These are phyloP conservation scores for Globisporangium okanoganense DNA, from an alignment of 352 stramenopile genomes.

Conservation along the genomic window DNA sequence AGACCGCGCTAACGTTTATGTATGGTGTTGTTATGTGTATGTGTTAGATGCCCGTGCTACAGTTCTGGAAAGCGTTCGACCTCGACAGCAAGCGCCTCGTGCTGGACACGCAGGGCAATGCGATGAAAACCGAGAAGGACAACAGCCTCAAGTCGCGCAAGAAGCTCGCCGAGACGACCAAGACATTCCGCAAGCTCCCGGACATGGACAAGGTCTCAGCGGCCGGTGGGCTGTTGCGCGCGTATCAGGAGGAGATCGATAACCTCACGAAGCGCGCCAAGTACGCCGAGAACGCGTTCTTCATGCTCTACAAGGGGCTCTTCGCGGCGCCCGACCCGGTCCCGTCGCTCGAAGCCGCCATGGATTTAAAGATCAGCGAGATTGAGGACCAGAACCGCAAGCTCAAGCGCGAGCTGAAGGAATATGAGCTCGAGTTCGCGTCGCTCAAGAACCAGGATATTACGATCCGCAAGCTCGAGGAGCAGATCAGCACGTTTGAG, in stretches of 20 bases:
- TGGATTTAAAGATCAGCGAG: slow-evolving; percentile 61
- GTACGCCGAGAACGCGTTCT: slow-evolving; percentile 88
- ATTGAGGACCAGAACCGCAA: slow-evolving; percentile 91
- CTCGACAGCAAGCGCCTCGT: slow-evolving; percentile 82
- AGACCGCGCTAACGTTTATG: not conserved
- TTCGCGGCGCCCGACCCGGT: slow-evolving; percentile 86
- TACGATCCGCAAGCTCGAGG: slow-evolving; percentile 95
- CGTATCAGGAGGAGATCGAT: slow-evolving; percentile 93
- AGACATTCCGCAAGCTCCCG: slow-evolving; percentile 70
- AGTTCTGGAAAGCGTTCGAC: slow-evolving; percentile 88
- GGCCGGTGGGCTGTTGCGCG: slow-evolving; percentile 65
- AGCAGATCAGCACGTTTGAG: slow-evolving; percentile 81
- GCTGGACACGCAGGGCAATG: slow-evolving; percentile 67
- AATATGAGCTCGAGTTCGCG: slow-evolving; percentile 94
- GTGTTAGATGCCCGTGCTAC: slow-evolving; percentile 47
- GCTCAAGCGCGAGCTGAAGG: slow-evolving; percentile 85
- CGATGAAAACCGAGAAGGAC: slow-evolving; percentile 86
- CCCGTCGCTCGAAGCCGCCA: slow-evolving; percentile 52
- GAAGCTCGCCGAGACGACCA: slow-evolving; percentile 83
- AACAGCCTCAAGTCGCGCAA: slow-evolving; percentile 74
- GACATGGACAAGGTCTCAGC: slow-evolving; percentile 69
- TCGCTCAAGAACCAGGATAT: slow-evolving; percentile 97
- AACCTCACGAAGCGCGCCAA: slow-evolving; percentile 90
- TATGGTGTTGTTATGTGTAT: not conserved
- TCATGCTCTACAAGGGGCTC: slow-evolving; percentile 83